phyloP scores from a whole-genome alignment of 2,329 filamentous ascomycete genomes.

The Pyrenochaeta sp. region DNA sequence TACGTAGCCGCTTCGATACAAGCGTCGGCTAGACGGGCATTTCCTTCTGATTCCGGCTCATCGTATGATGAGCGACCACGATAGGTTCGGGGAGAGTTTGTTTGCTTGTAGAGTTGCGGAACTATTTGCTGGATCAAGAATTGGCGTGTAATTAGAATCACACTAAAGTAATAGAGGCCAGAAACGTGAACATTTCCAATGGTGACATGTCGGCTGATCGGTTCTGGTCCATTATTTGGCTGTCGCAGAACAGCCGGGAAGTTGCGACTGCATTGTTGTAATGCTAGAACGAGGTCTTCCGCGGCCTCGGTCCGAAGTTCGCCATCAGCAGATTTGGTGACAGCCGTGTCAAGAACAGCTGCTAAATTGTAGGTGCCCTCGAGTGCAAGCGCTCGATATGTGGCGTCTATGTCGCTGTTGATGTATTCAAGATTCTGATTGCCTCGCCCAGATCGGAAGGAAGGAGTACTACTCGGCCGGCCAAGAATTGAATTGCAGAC shows the following conservation, averaged over 20 bases:
- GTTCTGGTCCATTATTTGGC: conserved; percentile 14
- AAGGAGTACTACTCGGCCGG: conserved; percentile 46
- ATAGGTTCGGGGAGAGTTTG: conserved; percentile 31
- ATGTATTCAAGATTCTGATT: too few species aligned
- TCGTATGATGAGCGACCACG: conserved; percentile 35
- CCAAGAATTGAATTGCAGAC: conserved; percentile 59
- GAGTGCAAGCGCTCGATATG: conserved; percentile 18
- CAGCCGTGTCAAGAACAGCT: conserved; percentile 16
- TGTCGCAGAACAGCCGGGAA: conserved; percentile 50
- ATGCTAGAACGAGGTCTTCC: conserved; percentile 17
- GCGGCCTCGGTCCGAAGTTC: conserved; percentile 13
- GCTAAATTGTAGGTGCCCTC: conserved; percentile 35
- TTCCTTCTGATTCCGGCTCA: conserved; percentile 16
- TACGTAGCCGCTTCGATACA: conserved; percentile 65
- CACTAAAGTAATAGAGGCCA: conserved; percentile 66
- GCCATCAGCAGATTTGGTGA: conserved; percentile 14
- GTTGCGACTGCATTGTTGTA: conserved; percentile 55
- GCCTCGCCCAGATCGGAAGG: conserved; percentile 16
- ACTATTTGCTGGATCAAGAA: conserved; percentile 62
- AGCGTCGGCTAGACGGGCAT: conserved; percentile 56
- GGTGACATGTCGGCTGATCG: conserved; percentile 42
- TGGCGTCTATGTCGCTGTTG: conserved; percentile 5
- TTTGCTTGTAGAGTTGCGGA: conserved; percentile 16
- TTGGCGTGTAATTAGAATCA: conserved; percentile 64
- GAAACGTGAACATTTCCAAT: conserved; percentile 63